Percentiles rank a stretch among this genome's conserved stretches.
These are phyloP conservation scores for Abortiporus biennis DNA, from an alignment of 1,284 basidiomycete genomes.

Conservation along the genomic window DNA sequence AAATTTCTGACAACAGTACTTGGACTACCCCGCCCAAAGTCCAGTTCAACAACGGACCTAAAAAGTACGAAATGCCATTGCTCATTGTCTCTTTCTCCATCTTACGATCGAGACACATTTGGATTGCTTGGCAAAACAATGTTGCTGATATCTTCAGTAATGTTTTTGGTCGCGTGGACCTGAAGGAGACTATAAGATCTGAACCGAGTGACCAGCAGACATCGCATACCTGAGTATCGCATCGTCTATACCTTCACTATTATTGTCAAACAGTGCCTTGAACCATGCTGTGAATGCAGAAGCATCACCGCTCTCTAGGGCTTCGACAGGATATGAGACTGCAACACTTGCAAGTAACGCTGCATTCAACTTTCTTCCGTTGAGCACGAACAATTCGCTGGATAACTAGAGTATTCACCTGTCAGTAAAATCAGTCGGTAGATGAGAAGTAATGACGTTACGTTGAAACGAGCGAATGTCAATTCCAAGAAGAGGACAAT, in stretches of 20 bases:
- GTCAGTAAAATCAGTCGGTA: conserved; percentile 1
- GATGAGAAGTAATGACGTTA: conserved; percentile 21
- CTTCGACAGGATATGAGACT: conserved; percentile 33
- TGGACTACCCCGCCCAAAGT: conserved; percentile 69
- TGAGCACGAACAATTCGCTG: conserved; percentile 21
- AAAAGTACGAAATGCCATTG: conserved; percentile 74
- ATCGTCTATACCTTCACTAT: conserved; percentile 78
- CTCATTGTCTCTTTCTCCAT: conserved; percentile 61
- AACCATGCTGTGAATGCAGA: conserved; percentile 55
- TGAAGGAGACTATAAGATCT: too few species aligned
- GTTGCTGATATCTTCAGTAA: conserved; percentile 61
- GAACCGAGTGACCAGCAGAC: conserved; percentile 5
- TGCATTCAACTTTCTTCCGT: conserved; percentile 38
- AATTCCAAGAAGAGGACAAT: conserved; percentile 69
- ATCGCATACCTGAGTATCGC: conserved; percentile 62
- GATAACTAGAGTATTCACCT: conserved; percentile 27
- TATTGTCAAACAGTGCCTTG: conserved; percentile 70
- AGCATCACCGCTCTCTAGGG: conserved; percentile 42
- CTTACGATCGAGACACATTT: conserved; percentile 38
- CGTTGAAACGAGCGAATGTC: conserved; percentile 57
- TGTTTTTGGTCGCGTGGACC: conserved; percentile 63
- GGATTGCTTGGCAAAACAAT: conserved; percentile 59
- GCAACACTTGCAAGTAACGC: conserved; percentile 47
- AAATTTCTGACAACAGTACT: conserved; percentile 54
- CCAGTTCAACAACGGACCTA: conserved; percentile 62